Evolutionary conservation across 495 filamentous ascomycete species (phyloP), one percentile per base, ranked within the genome.

Genomic region (Penicillium robsamsonii): DNA sequence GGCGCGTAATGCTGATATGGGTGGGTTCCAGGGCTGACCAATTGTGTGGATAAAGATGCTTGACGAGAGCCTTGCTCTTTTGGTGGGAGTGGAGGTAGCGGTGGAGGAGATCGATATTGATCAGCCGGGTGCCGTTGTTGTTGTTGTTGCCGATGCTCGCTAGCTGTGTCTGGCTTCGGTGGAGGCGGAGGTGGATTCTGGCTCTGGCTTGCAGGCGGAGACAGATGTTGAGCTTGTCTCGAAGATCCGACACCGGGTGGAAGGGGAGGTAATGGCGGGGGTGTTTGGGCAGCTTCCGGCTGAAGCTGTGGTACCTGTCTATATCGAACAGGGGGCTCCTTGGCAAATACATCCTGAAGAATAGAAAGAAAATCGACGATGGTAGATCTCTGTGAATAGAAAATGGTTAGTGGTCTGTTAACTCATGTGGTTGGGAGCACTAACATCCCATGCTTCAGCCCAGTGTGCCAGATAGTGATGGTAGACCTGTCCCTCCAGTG

Each of bases 391-490:
- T 96, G 67, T 40, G 17, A 37, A 11, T 20, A 27, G 4, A n/a
- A 17, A n/a, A 17, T 7, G 5, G 53, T 68, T 40, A 65, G 59
- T 37, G 31, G 24, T 27, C 13, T 10, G 12, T n/a, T 5, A 10
- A 20, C n/a, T 15, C 24, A 35, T 38, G 27, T 11, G n/a, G 13
- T 22, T 1, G 37, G 20, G n/a, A 31, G 29, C 33, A 86, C 89
- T 83, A 59, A 96, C 91, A 85, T 96, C 92, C 89, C 89, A 95
- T 55, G 87, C 89, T 57, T 89, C 85, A 25, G 79, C 75, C 94
- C 94, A 98, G 42, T 89, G 86, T 13, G 90, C 89, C 40, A 98
- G 72, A 71, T 97, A 97, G 51, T 94, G 95, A 74, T 98, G 94
- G 67, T 96, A 98, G 62, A 96, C 83, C 67, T 87, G 87, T 46